Conservation (phyloP, 257 asterid genomes). For the Scutellaria minor region DNA sequence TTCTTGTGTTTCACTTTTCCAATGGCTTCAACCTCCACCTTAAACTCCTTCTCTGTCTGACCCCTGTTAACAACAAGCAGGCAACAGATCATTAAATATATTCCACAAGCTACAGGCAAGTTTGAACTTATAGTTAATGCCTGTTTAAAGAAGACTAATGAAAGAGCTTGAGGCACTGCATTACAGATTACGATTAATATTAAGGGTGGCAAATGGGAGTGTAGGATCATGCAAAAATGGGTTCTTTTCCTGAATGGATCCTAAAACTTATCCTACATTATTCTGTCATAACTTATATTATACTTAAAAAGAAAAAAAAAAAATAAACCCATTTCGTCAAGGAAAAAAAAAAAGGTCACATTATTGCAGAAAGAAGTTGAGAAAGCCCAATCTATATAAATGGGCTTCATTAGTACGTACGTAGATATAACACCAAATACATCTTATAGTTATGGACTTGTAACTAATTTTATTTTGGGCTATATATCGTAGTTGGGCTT, state of each 20-base stretch:
- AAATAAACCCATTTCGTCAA: too few relatives aligned
- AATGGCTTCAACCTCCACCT: constrained; percentile 98
- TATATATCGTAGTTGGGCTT: too few relatives aligned
- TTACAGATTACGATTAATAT: constrained; percentile 12
- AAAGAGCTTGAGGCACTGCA: background rate
- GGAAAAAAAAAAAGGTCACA: too few relatives aligned
- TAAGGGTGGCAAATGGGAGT: background rate
- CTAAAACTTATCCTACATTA: background rate
- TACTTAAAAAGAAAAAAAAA: too few relatives aligned
- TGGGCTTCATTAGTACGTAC: too few relatives aligned
- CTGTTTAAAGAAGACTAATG: constrained; percentile 8
- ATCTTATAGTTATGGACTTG: too few relatives aligned
- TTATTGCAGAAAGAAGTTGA: too few relatives aligned
- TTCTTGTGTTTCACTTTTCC: constrained; percentile 98
- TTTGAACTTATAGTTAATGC: constrained; percentile 3
- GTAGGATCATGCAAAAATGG: background rate
- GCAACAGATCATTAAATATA: constrained; percentile 24
- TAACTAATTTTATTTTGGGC: too few relatives aligned
- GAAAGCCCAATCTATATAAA: too few relatives aligned
- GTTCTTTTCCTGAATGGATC: background rate
- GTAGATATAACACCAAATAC: too few relatives aligned
- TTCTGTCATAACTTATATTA: background rate
- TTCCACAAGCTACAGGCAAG: constrained; percentile 5
- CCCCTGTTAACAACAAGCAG: constrained; percentile 62
- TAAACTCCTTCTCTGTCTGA: constrained; percentile 94